Evolutionary conservation across 208 protist species (phyloP).

Genomic region (Acanthamoeba castellanii): DNA sequence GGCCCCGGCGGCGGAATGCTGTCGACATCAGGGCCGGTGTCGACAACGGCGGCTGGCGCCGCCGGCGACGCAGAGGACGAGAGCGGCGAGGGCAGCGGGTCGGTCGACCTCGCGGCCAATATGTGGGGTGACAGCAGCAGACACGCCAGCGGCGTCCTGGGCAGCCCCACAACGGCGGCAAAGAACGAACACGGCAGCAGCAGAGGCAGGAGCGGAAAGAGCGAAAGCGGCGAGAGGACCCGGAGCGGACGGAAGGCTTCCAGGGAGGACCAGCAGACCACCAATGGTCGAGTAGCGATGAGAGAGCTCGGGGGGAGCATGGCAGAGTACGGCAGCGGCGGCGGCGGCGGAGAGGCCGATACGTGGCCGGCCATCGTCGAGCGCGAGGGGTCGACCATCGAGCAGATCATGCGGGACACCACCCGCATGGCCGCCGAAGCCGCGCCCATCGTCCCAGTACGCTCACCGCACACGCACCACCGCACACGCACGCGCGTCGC

Average conservation of each 20-base stretch:
- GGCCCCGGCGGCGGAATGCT: neutral
- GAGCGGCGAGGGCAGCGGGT: neutral
- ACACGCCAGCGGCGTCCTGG: neutral
- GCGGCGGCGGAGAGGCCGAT: neutral
- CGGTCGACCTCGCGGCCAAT: neutral
- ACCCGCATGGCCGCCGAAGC: neutral
- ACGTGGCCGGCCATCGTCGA: neutral
- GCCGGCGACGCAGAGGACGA: neutral
- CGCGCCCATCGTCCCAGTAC: neutral
- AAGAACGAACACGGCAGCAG: neutral
- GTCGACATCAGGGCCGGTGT: neutral
- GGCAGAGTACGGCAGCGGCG: neutral
- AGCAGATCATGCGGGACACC: neutral
- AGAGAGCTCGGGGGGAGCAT: neutral
- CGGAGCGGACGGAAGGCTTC: neutral
- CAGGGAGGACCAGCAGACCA: too few species aligned
- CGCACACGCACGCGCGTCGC: too few species aligned
- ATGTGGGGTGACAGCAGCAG: neutral
- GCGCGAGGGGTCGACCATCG: slow-evolving; percentile 16
- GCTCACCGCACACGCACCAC: neutral
- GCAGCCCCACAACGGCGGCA: neutral
- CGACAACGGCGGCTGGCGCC: too few species aligned
- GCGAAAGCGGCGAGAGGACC: slow-evolving; percentile 2
- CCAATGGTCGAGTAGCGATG: too few species aligned
- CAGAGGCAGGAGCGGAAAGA: neutral